Conservation (phyloP, 352 stramenopile species). For the Globisporangium mamillatum region DNA sequence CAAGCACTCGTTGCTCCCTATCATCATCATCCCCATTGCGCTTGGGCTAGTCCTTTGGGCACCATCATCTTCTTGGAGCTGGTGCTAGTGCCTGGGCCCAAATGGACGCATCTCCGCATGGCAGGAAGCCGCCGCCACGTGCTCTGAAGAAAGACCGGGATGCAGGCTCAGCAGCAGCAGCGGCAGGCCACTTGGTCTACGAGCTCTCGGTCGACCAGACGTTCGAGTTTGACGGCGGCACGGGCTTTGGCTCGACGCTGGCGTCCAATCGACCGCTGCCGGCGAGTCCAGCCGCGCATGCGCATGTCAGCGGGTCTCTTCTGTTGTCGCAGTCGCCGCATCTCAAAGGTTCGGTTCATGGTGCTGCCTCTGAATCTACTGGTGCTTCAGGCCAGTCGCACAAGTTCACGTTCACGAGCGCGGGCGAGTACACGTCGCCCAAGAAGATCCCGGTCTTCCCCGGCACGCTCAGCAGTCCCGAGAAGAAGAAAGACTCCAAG, state of each 20-base stretch:
- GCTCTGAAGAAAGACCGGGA: slow-evolving; percentile 2
- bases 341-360: background rate
- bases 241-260: slow-evolving; percentile 55
- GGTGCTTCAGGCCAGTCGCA: slow-evolving; percentile 19
- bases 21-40: background rate
- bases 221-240: slow-evolving; percentile 73
- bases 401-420: slow-evolving; percentile 71
- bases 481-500: slow-evolving; percentile 35
- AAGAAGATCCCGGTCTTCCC: slow-evolving; percentile 80
- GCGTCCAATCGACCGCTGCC: slow-evolving; percentile 54
- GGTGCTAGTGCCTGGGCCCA: background rate
- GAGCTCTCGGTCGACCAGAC: slow-evolving; percentile 51
- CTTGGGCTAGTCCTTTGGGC: background rate
- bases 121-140: background rate
- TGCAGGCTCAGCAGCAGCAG: background rate
- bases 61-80: background rate
- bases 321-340: slow-evolving; percentile 19
- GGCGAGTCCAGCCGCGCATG: slow-evolving; percentile 24
- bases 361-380: background rate
- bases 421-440: slow-evolving; percentile 64
- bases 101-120: slow-evolving; percentile 5
- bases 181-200: slow-evolving; percentile 14
- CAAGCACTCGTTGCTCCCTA: background rate
- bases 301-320: slow-evolving; percentile 1
- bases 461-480: slow-evolving; percentile 53